Base-by-base conservation (phyloP, 345 rosid genomes). In the Bruguiera gymnorhiza region DNA sequence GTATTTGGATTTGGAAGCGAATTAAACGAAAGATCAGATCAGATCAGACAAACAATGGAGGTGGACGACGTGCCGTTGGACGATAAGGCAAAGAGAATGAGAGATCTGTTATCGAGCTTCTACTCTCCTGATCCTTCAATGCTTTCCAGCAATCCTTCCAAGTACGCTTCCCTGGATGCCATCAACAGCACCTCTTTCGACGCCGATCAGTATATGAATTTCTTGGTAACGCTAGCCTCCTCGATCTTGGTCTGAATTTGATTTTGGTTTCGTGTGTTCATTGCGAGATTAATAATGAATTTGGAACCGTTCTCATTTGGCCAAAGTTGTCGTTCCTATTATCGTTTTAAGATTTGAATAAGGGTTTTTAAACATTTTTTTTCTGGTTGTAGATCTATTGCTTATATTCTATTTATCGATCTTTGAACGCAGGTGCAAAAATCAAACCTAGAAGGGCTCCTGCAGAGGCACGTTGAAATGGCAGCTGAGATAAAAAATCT, bases 11-110 rank as follows among this genome's bases (percentile, higher is more conserved):
- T 23, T 30, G 39, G 27, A 65, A 53, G 8, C 2, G n/a, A 64
- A 4, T 18, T 7, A 29, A 65, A 39, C 13, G 26, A 27, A 34
- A 23, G 31, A 56, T 54, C 26, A 31, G 31, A 56, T 54, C 26
- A 2, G 37, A 34, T 34, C 37, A 30, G 26, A 32, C 16, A 37
- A 51, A 71, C 75, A 82, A 89, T 88, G 86, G 92, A 62, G 48
- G 82, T 79, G n/a, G 97, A 83, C 57, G 91, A 84, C 56, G 85
- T 69, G 66, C 96, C 91, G 10, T 37, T 89, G 96, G 99, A 96
- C 63, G 99, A 92, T 60, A 96, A 96, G 81, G 99, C 99, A 63
- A 96, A 90, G 94, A 86, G 99, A 73, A 96, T 84, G 97, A 89
- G 99, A 78, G 99, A 96, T 90, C 95, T 96, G 78, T 71, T 96